A percentile compares a stretch with the other conserved stretches of the same genome.
Evolutionary conservation across 2,329 filamentous ascomycete species (phyloP).

Genomic region (Teratosphaeria gauchensis): DNA sequence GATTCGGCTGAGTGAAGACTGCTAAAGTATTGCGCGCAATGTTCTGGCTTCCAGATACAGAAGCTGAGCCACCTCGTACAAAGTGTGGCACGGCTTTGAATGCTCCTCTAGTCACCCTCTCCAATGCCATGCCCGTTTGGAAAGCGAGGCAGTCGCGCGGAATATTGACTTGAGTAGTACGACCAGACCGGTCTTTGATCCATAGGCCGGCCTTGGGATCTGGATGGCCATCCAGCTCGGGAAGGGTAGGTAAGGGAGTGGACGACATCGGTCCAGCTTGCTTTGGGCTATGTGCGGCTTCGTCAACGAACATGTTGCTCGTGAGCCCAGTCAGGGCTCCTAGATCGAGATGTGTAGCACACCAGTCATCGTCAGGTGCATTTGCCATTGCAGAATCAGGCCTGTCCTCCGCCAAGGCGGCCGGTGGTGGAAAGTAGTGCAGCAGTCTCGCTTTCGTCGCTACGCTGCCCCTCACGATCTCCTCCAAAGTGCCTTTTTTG

Average conservation of each 20-base stretch:
- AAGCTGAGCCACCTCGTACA: constrained; percentile 63
- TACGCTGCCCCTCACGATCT: constrained; percentile 72
- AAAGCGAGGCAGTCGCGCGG: constrained; percentile 88
- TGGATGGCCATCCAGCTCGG: constrained; percentile 65
- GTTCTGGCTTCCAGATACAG: constrained; percentile 27
- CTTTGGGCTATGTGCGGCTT: constrained; percentile 38
- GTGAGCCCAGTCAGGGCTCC: constrained; percentile 91
- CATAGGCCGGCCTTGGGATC: constrained; percentile 85
- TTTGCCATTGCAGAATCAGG: constrained; percentile 18
- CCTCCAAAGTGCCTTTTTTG: constrained; percentile 68
- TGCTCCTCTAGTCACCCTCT: constrained; percentile 79
- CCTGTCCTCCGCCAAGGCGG: constrained; percentile 22
- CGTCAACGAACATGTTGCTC: constrained; percentile 92
- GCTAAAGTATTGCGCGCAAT: constrained; percentile 70
- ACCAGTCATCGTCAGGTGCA: constrained; percentile 76
- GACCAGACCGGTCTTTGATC: constrained; percentile 74
- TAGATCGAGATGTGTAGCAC: constrained; percentile 80
- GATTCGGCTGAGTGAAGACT: constrained; percentile 93
- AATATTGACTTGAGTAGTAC: constrained; percentile 84
- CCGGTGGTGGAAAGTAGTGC: constrained; percentile 69
- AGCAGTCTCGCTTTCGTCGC: constrained; percentile 86
- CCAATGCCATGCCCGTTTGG: constrained; percentile 86
- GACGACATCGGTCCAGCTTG: constrained; percentile 17
- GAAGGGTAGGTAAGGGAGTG: constrained; percentile 31
- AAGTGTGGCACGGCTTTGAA: constrained; percentile 97